Conservation (phyloP, 129 eudicot species). For the Apium graveolens region DNA sequence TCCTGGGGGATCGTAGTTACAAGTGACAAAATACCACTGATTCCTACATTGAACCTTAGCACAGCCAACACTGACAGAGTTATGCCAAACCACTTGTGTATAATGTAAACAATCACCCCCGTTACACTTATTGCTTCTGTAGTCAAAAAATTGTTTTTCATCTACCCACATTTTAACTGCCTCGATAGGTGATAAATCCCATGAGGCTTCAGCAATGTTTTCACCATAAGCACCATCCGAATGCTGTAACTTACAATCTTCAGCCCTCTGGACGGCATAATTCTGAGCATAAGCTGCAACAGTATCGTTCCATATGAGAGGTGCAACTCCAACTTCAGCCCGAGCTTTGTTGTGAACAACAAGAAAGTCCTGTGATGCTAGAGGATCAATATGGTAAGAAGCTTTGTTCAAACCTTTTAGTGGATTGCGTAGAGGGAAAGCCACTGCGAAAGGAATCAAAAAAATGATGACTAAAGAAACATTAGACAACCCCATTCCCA, state of each 20-base stretch:
- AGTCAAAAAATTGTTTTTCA: conserved; percentile 24
- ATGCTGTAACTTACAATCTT: conserved; percentile 38
- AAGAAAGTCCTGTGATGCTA: conserved; percentile 25
- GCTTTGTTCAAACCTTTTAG: background rate
- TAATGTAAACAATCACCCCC: conserved; percentile 55
- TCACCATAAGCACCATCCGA: conserved; percentile 52
- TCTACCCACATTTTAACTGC: conserved; percentile 54
- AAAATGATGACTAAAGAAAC: conserved; percentile 10
- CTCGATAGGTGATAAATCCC: conserved; percentile 33
- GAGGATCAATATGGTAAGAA: background rate
- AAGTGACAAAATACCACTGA: conserved; percentile 48
- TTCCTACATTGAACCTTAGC: conserved; percentile 39
- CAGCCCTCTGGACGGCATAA: conserved; percentile 30
- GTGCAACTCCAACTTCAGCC: conserved; percentile 41
- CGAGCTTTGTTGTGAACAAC: conserved; percentile 61
- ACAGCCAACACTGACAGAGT: conserved; percentile 50
- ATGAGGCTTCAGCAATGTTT: conserved; percentile 48
- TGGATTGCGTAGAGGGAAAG: background rate
- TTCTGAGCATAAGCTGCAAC: conserved; percentile 45
- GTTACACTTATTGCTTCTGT: conserved; percentile 34
- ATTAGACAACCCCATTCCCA: conserved; percentile 16
- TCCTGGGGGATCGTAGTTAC: conserved; percentile 54
- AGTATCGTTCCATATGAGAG: conserved; percentile 49
- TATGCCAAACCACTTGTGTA: conserved; percentile 63
- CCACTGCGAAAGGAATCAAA: conserved; percentile 1